Evolutionary conservation across 768 basidiomycete genomes (phyloP), one percentile per base, ranked within the genome.

Genomic region (Hypsizygus marmoreus): DNA sequence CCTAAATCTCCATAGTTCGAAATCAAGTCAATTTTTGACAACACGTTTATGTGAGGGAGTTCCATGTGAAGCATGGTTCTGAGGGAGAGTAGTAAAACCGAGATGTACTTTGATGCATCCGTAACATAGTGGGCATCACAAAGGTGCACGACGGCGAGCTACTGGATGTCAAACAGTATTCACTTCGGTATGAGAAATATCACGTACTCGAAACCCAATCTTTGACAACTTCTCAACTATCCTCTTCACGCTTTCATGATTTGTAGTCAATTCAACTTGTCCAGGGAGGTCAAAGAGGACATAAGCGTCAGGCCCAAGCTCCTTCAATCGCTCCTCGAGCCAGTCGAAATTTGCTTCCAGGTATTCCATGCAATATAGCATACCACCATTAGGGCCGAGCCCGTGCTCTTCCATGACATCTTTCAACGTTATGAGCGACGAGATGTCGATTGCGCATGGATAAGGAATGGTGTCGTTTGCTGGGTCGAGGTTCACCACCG

Each of bases 1-100:
- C 95, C 91, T 32, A 98, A 76, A 50, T 95, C 91, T 9, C 97
- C 97, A 50, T 95, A 95, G 53, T 87, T 82, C 13, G 79, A 73
- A 13, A 99, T 72, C n/a, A 97, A 71, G 67, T 99, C 97, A 43
- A 98, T 76, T 67, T 99, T 99, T 7, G 92, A 95, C 11, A 99
- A 74, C 2, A 99, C 97, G 60, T 99, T 98, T 68, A 99, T 75
- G 62, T 98, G 97, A 0, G 97, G 97, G n/a, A 98, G 78, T 59
- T 97, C 97, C 44, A 99, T 78, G 59, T 97, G 95, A n/a, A 99
- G 75, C 97, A 98, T 98, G 12, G 95, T 91, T 38, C 97, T 80
- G 20, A 99, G 76, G 9, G 95, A 91, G 10, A 97, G 81, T 26
- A 99, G 78, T 32, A 97, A 77, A 28, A 97, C 82, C 10, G 94